Evolutionary conservation across 2,329 filamentous ascomycete species (phyloP).

Genomic region (Penicillium sclerotiorum): DNA sequence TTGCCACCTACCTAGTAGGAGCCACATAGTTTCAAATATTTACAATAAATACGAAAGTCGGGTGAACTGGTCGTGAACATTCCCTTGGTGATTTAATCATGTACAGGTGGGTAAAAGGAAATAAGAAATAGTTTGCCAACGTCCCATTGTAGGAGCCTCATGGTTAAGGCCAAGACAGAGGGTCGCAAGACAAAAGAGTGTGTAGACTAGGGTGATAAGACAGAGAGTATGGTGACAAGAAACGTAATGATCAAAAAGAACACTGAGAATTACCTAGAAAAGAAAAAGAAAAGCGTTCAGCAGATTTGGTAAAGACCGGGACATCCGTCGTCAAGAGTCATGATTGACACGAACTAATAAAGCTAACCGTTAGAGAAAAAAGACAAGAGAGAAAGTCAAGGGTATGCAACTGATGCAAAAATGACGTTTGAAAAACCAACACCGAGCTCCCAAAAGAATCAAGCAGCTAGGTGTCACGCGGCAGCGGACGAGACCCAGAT

Average conservation of each 20-base stretch:
- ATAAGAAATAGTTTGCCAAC: slow-evolving; percentile 15
- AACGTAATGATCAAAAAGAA: slow-evolving; percentile 10
- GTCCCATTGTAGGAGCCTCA: slow-evolving; percentile 16
- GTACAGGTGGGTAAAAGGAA: slow-evolving; percentile 34
- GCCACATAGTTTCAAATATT: no score
- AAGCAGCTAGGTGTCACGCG: slow-evolving; percentile 8
- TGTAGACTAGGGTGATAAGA: slow-evolving; percentile 21
- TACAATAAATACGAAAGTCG: neutral
- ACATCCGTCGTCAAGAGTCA: slow-evolving; percentile 27
- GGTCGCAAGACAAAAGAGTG: slow-evolving; percentile 23
- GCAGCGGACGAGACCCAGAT: slow-evolving; percentile 11
- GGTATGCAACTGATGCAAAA: slow-evolving; percentile 27
- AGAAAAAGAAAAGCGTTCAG: slow-evolving; percentile 13
- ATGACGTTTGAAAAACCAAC: slow-evolving; percentile 16
- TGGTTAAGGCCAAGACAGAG: slow-evolving; percentile 19
- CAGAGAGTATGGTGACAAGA: slow-evolving; percentile 17
- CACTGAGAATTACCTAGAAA: slow-evolving; percentile 9
- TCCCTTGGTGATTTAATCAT: slow-evolving; percentile 30
- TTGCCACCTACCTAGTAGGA: no score
- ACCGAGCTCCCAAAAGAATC: slow-evolving; percentile 21
- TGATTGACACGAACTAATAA: slow-evolving; percentile 25
- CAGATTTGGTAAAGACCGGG: slow-evolving; percentile 14
- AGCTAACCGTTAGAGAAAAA: slow-evolving; percentile 19
- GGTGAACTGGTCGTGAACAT: slow-evolving; percentile 25
- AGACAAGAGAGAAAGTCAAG: slow-evolving; percentile 21